These are phyloP conservation scores for Macrolepiota fuliginosa DNA, from an alignment of 768 basidiomycete genomes.

Conservation along the genomic window DNA sequence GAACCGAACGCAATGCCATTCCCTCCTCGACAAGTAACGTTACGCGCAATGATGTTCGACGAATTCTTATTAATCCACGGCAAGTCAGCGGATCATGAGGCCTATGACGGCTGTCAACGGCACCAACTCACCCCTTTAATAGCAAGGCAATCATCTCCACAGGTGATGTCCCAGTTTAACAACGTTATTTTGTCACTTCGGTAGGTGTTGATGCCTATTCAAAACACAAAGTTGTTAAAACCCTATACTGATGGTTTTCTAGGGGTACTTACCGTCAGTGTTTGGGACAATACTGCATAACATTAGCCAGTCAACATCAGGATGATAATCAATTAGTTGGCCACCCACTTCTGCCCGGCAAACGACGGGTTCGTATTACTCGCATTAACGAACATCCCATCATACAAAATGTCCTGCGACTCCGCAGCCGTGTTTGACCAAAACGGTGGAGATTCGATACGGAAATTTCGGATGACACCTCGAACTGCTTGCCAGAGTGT, in stretches of 20 bases:
- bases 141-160: slow-evolving; percentile 64
- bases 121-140: slow-evolving; percentile 53
- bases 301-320: not conserved
- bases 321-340: not conserved
- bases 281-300: slow-evolving; percentile 49
- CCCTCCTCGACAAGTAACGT: slow-evolving; percentile 55
- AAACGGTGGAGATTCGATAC: slow-evolving; percentile 54
- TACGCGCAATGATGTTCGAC: slow-evolving; percentile 45
- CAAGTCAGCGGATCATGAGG: not conserved
- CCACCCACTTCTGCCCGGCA: slow-evolving; percentile 43
- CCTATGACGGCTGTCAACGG: not conserved
- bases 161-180: slow-evolving; percentile 58
- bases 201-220: slow-evolving; percentile 48
- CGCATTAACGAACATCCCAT: slow-evolving; percentile 59
- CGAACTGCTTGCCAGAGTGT: slow-evolving; percentile 44
- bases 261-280: slow-evolving; percentile 45
- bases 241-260: too few relatives aligned
- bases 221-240: not conserved
- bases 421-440: slow-evolving; percentile 58
- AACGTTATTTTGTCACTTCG: slow-evolving; percentile 46
- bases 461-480: slow-evolving; percentile 44
- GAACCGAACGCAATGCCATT: slow-evolving; percentile 63
- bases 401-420: slow-evolving; percentile 44
- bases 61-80: slow-evolving; percentile 39
- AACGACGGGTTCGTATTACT: slow-evolving; percentile 52